Percentiles rank a stretch among this genome's conserved stretches.
phyloP scores from a whole-genome alignment of 352 stramenopile species.

The Globisporangium cylindrosporum region DNA sequence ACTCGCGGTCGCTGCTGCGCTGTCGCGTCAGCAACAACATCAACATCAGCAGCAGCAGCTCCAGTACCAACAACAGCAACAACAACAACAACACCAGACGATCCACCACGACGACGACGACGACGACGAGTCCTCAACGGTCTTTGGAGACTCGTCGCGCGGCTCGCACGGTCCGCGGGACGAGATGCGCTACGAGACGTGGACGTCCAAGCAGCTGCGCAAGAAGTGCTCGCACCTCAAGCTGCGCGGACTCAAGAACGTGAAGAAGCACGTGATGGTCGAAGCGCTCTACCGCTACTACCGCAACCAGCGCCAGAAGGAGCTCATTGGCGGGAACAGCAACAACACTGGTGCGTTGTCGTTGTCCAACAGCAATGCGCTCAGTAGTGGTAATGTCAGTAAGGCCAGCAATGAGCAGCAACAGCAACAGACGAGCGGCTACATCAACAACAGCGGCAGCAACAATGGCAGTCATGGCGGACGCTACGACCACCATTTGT shows the following conservation, averaged over 20 bases:
- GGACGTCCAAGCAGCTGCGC: slow-evolving; percentile 77
- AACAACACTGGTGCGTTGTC: no score
- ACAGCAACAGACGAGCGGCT: slow-evolving; percentile 10
- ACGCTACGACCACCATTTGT: slow-evolving; percentile 10
- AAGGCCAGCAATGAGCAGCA: slow-evolving; percentile 14
- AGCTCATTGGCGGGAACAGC: slow-evolving; percentile 19
- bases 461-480: not conserved
- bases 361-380: not conserved
- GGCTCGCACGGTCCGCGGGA: slow-evolving; percentile 52
- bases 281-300: slow-evolving; percentile 79
- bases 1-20: slow-evolving; percentile 1
- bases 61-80: slow-evolving; percentile 22
- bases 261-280: slow-evolving; percentile 87
- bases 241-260: slow-evolving; percentile 76
- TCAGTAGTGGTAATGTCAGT: slow-evolving; percentile 7
- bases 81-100: slow-evolving; percentile 21
- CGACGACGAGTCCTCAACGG: slow-evolving; percentile 16
- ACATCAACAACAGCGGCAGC: slow-evolving; percentile 11
- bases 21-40: slow-evolving; percentile 17
- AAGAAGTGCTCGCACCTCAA: slow-evolving; percentile 84
- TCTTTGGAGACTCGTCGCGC: slow-evolving; percentile 35
- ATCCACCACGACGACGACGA: slow-evolving; percentile 13
- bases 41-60: not conserved
- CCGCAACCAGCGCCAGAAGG: slow-evolving; percentile 56
- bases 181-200: slow-evolving; percentile 71